Evolutionary conservation across 257 asterid genomes (phyloP).

Genomic region (Perilla frutescens): DNA sequence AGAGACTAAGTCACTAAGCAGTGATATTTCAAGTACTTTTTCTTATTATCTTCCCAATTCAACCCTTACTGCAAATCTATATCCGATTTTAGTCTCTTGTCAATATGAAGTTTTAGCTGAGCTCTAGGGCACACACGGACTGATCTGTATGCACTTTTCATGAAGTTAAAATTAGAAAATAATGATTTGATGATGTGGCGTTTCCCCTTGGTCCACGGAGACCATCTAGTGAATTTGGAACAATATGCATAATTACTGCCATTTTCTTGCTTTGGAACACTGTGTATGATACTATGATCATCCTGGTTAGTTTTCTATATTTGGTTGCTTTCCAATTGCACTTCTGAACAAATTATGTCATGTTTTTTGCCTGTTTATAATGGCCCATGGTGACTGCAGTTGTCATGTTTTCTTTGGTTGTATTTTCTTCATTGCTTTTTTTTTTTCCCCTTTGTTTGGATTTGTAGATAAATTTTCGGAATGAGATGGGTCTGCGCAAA

Average conservation of each 20-base stretch:
- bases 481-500: slow-evolving; percentile 74
- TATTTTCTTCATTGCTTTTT: slow-evolving; percentile 17
- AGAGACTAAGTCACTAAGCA: slow-evolving; percentile 21
- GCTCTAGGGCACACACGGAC: neutral
- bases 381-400: slow-evolving; percentile 17
- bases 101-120: slow-evolving; percentile 1
- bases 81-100: neutral
- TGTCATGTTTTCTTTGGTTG: slow-evolving; percentile 24
- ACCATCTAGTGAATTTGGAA: neutral
- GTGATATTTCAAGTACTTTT: neutral
- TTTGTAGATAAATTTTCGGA: slow-evolving; percentile 72
- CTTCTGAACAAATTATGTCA: slow-evolving; percentile 14
- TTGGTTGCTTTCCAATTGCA: neutral
- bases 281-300: neutral
- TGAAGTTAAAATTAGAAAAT: slow-evolving; percentile 13
- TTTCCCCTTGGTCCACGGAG: slow-evolving; percentile 1
- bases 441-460: slow-evolving; percentile 18
- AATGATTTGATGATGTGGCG: slow-evolving; percentile 4
- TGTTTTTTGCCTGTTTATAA: slow-evolving; percentile 3
- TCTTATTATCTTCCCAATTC: too few species aligned
- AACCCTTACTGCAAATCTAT: too few species aligned
- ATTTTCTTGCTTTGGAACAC: neutral
- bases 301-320: slow-evolving; percentile 15
- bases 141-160: neutral
- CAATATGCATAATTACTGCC: slow-evolving; percentile 13